Evolutionary conservation across 2,329 filamentous ascomycete species (phyloP), one percentile per base, ranked within the genome.

Genomic region (Paraconiothyrium brasiliense): DNA sequence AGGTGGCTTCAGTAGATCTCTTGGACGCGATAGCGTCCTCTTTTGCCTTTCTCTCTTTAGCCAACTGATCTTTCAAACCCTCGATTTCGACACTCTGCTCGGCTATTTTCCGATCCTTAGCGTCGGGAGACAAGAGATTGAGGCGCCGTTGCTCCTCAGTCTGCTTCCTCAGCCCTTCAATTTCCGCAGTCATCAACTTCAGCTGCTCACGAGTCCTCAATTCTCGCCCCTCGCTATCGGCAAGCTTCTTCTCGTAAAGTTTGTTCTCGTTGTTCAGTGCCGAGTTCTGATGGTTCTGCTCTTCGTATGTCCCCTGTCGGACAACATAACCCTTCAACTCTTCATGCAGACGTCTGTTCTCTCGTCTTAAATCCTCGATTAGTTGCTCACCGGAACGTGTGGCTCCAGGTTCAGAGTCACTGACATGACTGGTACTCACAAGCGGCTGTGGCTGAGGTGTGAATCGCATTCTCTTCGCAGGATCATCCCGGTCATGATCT

Each of bases 371-470:
- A 22, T 6, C 43, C 34, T 54, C 35, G 9, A 13, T 13, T 6
- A 30, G 20, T 58, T 32, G 60, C 58, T 35, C 54, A 52, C 10
- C 13, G n/a, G 37, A 30, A 24, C 61, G 59, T 7, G 39, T 34
- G 6, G 72, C 73, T 11, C 73, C 71, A 9, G 73, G 74, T 58
- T 81, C 71, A 0, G 80, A 82, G 62, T 83, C 80, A 59, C 79
- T 83, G 51, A 81, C 69, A 30, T 77, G 79, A 1, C 79, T 81
- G 24, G 78, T 63, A 7, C 80, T 49, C 14, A 60, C 24, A 2
- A 57, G 11, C 39, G 50, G 37, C 27, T 63, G 64, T 34, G 70
- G 71, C 41, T 76, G 74, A 13, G 75, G 72, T 1, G 75, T 76
- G 37, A 72, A 71, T 13, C 76, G 75, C 69, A 76, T 71, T 2